Evolutionary conservation across 306 rosid species (phyloP), one percentile per base, ranked within the genome.

Genomic region (Elaeagnus macrophylla): DNA sequence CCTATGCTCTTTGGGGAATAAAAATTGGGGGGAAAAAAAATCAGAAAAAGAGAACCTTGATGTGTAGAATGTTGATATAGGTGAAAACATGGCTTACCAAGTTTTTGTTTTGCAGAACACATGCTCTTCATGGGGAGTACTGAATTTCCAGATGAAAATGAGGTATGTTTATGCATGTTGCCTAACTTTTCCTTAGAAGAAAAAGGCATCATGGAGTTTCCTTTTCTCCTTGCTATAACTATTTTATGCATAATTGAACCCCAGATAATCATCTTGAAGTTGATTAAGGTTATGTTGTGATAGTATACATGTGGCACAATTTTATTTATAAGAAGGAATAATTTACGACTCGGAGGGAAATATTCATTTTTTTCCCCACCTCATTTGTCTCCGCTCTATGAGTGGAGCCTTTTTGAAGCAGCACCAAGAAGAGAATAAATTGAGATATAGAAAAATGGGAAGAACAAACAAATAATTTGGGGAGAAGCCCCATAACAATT

Each of bases 41-140:
- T 2, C 2, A 5, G 32, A 25, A 25, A 25, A 25, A 25, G 32
- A 25, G 32, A 25, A 0, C 32, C 32, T 25, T 25, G 32, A 25
- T 25, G 32, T 25, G 32, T 25, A 20, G 36, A 51, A 13, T 42
- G 51, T 41, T 55, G 12, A 12, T 52, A 13, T 16, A 10, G 10
- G 12, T 13, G 42, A 18, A 11, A 41, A 25, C 39, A 48, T 59
- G n/a, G 10, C 48, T 14, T 44, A 53, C 42, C 15, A 6, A 10
- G 66, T 66, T 19, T 14, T 13, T 72, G 37, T 64, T 67, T 58
- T 83, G 76, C 82, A 91, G 97, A 91, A 69, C 97, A 91, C 72
- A 91, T 91, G 97, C 97, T 91, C 64, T 91, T 91, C 85, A 91
- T 91, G 97, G 97, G 97, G 72, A 91, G 97, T 73, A 70, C 67